Evolutionary conservation across 306 rosid species (phyloP).

Genomic region (Acacia acuminata): DNA sequence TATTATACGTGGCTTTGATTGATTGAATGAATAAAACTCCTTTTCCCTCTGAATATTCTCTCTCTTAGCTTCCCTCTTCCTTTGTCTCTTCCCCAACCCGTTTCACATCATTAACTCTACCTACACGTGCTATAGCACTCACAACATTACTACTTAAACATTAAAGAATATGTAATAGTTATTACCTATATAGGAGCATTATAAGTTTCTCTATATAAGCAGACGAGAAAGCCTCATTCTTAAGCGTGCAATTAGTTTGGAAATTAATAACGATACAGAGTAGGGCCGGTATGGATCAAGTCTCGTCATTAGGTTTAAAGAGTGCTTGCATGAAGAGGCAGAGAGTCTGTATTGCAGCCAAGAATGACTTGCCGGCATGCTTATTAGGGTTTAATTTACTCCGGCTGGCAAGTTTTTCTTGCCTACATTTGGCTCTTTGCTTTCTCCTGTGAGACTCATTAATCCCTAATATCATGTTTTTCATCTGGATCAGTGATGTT

Average conservation of each 20-base stretch:
- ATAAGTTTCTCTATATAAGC: constrained; percentile 30
- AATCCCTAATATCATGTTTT: neutral
- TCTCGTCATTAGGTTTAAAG: constrained; percentile 4
- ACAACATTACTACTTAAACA: no score
- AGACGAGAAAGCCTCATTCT: constrained; percentile 2
- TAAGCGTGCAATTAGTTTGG: neutral
- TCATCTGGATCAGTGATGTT: neutral
- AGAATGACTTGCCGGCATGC: constrained; percentile 54
- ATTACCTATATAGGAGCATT: neutral
- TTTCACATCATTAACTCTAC: no score
- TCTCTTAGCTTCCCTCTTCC: no score
- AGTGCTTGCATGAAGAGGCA: constrained; percentile 30
- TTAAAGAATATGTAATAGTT: neutral
- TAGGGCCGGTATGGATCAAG: no score
- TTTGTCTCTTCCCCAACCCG: no score
- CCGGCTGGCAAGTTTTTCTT: constrained; percentile 47
- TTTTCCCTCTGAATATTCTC: no score
- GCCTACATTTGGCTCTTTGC: constrained; percentile 42
- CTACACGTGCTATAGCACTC: neutral
- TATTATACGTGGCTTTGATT: no score
- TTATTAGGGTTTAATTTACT: neutral
- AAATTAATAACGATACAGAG: neutral
- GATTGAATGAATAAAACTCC: no score
- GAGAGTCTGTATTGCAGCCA: constrained; percentile 48
- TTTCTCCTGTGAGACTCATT: constrained; percentile 30